Base-by-base conservation (phyloP, 2,329 filamentous ascomycete genomes). In the Xylariaceae sp. region DNA sequence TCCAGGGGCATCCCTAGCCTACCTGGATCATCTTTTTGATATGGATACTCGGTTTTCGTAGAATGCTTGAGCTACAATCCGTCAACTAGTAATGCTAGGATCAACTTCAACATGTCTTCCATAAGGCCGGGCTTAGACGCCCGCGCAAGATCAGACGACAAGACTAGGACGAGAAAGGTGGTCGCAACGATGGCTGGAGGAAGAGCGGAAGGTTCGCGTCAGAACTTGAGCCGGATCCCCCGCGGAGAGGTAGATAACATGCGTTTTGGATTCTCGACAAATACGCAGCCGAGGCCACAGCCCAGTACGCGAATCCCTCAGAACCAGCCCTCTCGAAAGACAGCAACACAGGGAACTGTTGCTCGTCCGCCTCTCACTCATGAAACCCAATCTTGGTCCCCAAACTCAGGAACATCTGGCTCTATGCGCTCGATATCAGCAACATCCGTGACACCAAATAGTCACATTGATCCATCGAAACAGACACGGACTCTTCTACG, bases 401-500 rank as follows among this genome's bases (percentile, higher is more conserved):
- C 58, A 3, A 64, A 53, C 18, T 56, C 58, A 41, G 56, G 54
- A 16, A 58, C 60, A n/a, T n/a, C n/a, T n/a, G n/a, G n/a, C n/a
- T n/a, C n/a, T n/a, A 53, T 50, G 16, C 49, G 58, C 26, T 57
- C 58, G 24, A 54, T 64, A 64, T 19, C 61, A 61, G 17, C 60
- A 62, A 13, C 57, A 61, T 61, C 64, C 8, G 11, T 17, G 4
- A 17, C 33, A 12, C 8, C 33, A 3, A 55, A 57, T 24, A 65
- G 63, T 0, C 54, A 63, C 31, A 61, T 64, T 31, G 57, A 56
- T 32, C 50, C 48, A 16, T 41, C 55, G 18, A 64, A 57, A 24
- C 59, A 62, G 34, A 56, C 59, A 19, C 67, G 67, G 31, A 72
- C 70, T 52, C 64, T 71, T 8, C 56, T 78, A 36, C 65, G 71